Conservation (phyloP, 805 yeast genomes). For the Candida cerambycidarum region DNA sequence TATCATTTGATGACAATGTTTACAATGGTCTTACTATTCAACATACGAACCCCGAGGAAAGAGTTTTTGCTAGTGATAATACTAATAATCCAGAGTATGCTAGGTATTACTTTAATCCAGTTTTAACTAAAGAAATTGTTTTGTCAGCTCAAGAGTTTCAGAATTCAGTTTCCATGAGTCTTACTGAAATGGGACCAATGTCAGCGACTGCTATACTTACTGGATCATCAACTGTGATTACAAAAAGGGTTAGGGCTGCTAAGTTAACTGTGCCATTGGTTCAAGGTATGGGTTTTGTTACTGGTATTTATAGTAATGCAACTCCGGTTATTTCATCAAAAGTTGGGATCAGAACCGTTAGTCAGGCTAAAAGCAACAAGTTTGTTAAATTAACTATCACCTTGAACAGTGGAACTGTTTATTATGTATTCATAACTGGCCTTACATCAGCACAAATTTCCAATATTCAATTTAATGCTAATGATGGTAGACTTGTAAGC, state of each 20-base stretch:
- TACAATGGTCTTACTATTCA: slow-evolving; percentile 61
- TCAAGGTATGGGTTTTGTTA: slow-evolving; percentile 79
- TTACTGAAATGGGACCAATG: slow-evolving; percentile 14
- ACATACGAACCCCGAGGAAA: slow-evolving; percentile 46
- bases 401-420: slow-evolving; percentile 53
- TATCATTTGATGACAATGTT: slow-evolving; percentile 49
- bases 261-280: slow-evolving; percentile 41
- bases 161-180: slow-evolving; percentile 1
- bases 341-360: slow-evolving; percentile 20
- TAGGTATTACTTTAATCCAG: slow-evolving; percentile 55
- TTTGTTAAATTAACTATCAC: slow-evolving; percentile 52
- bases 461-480: slow-evolving; percentile 24
- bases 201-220: slow-evolving; percentile 16
- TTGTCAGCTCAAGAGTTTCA: slow-evolving; percentile 44
- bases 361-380: slow-evolving; percentile 28
- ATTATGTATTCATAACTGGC: slow-evolving; percentile 61
- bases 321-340: slow-evolving; percentile 41
- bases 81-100: slow-evolving; percentile 35
- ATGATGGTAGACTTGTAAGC: slow-evolving; percentile 36
- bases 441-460: slow-evolving; percentile 22
- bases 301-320: slow-evolving; percentile 54
- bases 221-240: slow-evolving; percentile 34
- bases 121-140: slow-evolving; percentile 51
- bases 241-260: slow-evolving; percentile 42
- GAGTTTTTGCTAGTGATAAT: slow-evolving; percentile 46